Conservation (phyloP, 192 early-diverging fungal genomes). For the Podila epicladia region DNA sequence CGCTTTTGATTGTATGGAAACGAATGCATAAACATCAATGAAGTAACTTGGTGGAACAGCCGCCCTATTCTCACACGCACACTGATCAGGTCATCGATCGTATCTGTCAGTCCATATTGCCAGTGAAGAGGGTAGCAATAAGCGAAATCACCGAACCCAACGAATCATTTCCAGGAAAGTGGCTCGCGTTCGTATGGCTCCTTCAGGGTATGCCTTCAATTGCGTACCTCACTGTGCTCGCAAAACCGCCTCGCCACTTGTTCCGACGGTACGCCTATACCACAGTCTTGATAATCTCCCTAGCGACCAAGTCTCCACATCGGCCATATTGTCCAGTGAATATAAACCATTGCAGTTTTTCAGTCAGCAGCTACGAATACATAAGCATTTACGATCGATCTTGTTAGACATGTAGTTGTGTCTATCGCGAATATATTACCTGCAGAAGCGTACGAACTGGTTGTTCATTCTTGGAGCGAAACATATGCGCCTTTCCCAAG, state of each 20-base stretch:
- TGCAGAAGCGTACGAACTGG: too few relatives aligned
- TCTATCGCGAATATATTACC: too few relatives aligned
- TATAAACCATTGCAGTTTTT: too few relatives aligned
- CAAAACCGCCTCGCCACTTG: conserved; percentile 12
- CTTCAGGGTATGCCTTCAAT: neutral
- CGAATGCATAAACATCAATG: neutral
- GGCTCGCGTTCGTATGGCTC: conserved; percentile 5
- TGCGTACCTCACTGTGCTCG: conserved; percentile 4
- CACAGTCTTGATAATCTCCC: conserved; percentile 10
- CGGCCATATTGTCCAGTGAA: conserved; percentile 1
- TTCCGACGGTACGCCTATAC: conserved; percentile 1
- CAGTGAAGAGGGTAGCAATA: neutral
- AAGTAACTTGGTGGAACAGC: neutral
- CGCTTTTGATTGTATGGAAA: too few relatives aligned
- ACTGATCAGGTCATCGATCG: neutral
- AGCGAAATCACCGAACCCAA: too few relatives aligned
- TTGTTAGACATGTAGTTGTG: too few relatives aligned
- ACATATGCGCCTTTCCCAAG: too few relatives aligned
- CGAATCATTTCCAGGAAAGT: neutral
- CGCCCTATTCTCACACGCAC: neutral
- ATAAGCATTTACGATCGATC: too few relatives aligned
- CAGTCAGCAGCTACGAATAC: too few relatives aligned
- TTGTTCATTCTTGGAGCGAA: too few relatives aligned
- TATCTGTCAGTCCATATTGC: too few relatives aligned
- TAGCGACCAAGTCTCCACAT: conserved; percentile 10